Base-by-base conservation (phyloP, 2,329 filamentous ascomycete genomes). In the Byssoonygena ceratinophila region DNA sequence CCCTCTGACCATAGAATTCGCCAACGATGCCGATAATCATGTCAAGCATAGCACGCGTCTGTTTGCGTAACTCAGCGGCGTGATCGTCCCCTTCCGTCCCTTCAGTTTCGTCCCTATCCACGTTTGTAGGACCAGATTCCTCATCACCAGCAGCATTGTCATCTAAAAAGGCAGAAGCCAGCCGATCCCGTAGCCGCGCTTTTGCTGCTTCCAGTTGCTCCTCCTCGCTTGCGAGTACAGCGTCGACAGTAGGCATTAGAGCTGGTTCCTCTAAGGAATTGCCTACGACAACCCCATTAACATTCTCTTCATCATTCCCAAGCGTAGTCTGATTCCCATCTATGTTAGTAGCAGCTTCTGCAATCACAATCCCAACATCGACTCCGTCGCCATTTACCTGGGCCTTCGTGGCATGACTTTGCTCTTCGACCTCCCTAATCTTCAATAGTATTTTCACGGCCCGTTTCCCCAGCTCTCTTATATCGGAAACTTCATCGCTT, bases 11-110 rank as follows among this genome's bases (percentile, higher is more conserved):
- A 68, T 90, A 97, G 59, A 86, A 81, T 69, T 95, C 89, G 60
- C 88, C 90, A 45, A 85, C 83, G 32, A 96, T 77, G 0, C 87
- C 92, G 59, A 96, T 74, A 50, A 96, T 87, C 87, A 94, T 94
- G 69, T 94, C 90, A 31, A 96, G 74, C 37, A 88, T 89, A n/a
- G 82, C 84, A 25, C 79, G 75, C 16, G 61, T 65, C 54, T 68
- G 23, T 64, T 63, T 4, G 61, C 58, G 29, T 68, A 46, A n/a
- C n/a, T 52, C 66, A 12, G 63, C 44, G 32, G 23, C 57, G 23
- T 65, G 51, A 16, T 61, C 55, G 16, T 63, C 58, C 11, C 32
- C 25, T 1, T 61, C 58, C 1, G 29, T 52, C 57, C 9, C 46
- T 62, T 62, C 53, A 54, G 63, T 53, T 5, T 44, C 46, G 36